These are phyloP conservation scores for Venturia nashicola DNA, from an alignment of 2,329 filamentous ascomycete genomes.

Conservation along the genomic window DNA sequence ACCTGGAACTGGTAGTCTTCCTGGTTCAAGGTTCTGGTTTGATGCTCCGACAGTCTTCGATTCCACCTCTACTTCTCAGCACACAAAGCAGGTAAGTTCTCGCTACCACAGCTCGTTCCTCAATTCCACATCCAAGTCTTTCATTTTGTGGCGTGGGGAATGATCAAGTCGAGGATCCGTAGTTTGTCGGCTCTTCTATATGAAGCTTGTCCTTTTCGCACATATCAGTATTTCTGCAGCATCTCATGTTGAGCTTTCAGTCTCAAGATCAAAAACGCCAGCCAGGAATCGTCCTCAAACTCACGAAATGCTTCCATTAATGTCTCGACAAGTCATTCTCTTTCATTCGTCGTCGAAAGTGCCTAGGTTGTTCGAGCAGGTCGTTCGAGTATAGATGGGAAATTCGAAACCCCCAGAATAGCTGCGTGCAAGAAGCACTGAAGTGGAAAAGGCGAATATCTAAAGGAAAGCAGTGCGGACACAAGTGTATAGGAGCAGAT, in stretches of 20 bases:
- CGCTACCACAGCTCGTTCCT: constrained; percentile 1
- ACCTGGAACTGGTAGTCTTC: neutral
- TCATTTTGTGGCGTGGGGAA: neutral
- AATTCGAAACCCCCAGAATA: neutral
- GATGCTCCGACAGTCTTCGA: neutral
- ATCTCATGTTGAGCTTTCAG: neutral
- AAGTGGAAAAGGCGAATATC: neutral
- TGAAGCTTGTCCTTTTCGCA: neutral
- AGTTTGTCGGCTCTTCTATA: neutral
- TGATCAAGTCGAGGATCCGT: neutral
- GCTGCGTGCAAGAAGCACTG: neutral
- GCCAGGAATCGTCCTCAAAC: neutral
- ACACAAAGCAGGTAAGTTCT: neutral
- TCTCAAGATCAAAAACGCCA: neutral
- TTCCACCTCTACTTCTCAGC: neutral
- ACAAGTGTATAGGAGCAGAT: neutral
- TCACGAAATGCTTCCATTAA: neutral
- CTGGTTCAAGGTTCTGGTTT: neutral
- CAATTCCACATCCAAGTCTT: neutral
- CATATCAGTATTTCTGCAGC: neutral
- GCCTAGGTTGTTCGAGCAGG: neutral
- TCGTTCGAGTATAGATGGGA: neutral
- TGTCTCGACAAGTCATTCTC: neutral
- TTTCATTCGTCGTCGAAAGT: neutral
- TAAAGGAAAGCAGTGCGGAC: neutral